Conservation (phyloP, 1,139 yeast species). For the Zygosaccharomyces sapae region DNA sequence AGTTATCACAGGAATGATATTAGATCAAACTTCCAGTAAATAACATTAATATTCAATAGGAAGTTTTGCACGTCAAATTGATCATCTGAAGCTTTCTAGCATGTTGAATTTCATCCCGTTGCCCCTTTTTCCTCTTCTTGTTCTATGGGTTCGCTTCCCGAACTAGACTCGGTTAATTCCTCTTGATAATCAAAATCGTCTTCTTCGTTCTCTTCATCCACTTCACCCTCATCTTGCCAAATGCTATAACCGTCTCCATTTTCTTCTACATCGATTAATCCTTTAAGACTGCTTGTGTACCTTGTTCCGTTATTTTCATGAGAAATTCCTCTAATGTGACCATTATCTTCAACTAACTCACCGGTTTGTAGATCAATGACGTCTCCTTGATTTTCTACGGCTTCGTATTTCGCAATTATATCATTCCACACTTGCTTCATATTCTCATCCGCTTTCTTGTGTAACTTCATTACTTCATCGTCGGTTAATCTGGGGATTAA, state of each 20-base stretch:
- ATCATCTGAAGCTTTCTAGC: neutral
- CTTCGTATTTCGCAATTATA: constrained; percentile 52
- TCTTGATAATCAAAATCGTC: constrained; percentile 4
- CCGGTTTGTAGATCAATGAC: constrained; percentile 62
- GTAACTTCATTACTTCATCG: constrained; percentile 34
- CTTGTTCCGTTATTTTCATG: constrained; percentile 12
- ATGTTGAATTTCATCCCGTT: neutral
- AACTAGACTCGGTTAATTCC: neutral
- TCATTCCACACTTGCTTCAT: constrained; percentile 46
- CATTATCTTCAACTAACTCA: constrained; percentile 54
- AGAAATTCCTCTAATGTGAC: constrained; percentile 47
- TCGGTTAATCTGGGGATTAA: constrained; percentile 35
- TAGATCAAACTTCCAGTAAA: neutral
- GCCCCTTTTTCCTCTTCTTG: neutral
- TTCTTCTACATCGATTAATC: constrained; percentile 17
- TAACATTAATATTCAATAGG: neutral
- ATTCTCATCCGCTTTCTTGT: constrained; percentile 39
- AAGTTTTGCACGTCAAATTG: no score
- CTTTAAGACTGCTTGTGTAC: constrained; percentile 24
- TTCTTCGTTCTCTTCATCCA: constrained; percentile 14
- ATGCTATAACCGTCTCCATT: constrained; percentile 8
- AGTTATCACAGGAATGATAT: neutral
- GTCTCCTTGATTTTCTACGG: constrained; percentile 58
- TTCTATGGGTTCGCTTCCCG: neutral
- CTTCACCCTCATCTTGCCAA: constrained; percentile 17